Percentiles rank a stretch among this genome's conserved stretches.
Evolutionary conservation across 75 land plant genomes (phyloP).

Genomic region (Adiantum capillusveneris): DNA sequence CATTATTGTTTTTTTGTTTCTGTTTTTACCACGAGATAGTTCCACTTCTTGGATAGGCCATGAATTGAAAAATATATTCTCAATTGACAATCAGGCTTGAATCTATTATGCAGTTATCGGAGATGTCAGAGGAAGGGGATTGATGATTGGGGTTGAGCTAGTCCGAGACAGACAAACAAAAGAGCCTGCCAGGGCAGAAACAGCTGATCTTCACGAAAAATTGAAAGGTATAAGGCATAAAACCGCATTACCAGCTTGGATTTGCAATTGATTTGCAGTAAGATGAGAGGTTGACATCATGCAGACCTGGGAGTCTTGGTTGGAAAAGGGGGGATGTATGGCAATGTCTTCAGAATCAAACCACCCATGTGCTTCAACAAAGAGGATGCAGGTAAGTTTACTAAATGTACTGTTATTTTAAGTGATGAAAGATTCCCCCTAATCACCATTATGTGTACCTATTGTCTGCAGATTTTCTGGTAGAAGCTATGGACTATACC

Average conservation of each 20-base stretch:
- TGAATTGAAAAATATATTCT: too few relatives aligned
- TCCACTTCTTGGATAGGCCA: too few relatives aligned
- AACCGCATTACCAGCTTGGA: background rate
- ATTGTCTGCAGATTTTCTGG: slow-evolving; percentile 66
- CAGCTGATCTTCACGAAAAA: slow-evolving; percentile 52
- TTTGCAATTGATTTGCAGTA: background rate
- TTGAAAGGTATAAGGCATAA: slow-evolving; percentile 59
- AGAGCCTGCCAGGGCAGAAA: slow-evolving; percentile 81
- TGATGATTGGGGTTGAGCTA: slow-evolving; percentile 92
- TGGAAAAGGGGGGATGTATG: slow-evolving; percentile 85
- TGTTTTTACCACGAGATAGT: too few relatives aligned
- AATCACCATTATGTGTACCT: background rate
- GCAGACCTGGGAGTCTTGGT: slow-evolving; percentile 84
- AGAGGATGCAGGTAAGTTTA: slow-evolving; percentile 75
- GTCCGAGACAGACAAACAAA: slow-evolving; percentile 78
- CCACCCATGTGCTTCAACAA: slow-evolving; percentile 96
- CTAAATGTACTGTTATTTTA: background rate
- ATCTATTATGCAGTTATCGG: slow-evolving; percentile 85
- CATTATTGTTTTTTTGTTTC: background rate
- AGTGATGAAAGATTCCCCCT: too few relatives aligned
- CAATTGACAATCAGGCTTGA: too few relatives aligned
- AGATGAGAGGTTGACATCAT: too few relatives aligned
- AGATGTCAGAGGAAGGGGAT: slow-evolving; percentile 90
- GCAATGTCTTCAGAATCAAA: slow-evolving; percentile 93
- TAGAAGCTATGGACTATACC: slow-evolving; percentile 82